Base-by-base conservation (phyloP, 306 rosid genomes). In the Hippophae rhamnoides region DNA sequence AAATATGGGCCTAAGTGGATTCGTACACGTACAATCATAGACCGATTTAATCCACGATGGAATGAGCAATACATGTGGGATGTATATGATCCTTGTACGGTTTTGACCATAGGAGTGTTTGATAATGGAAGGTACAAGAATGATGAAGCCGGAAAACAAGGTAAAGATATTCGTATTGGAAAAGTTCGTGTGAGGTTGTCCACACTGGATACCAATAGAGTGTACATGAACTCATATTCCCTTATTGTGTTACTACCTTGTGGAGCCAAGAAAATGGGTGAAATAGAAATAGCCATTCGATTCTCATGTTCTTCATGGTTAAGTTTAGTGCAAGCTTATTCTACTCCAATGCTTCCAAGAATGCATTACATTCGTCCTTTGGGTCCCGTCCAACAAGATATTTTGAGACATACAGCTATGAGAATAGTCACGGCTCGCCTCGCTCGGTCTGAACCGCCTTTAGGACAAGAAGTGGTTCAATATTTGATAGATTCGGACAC, bases 61-160 rank as follows among this genome's bases (percentile, higher is more conserved):
- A 92, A 92, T 53, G 95, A 87, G 67, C 98, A 92, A 40, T 87
- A 92, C 74, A 78, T 89, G 0, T 92, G 98, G 95, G 89, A 87
- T 8, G 93, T 92, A 0, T 83, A 79, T 41, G 96, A 87, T 14
- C 95, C 89, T 5, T 92, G 95, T 64, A 87, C 95, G 4, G 95
- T 83, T 0, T 81, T 92, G 53, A 81, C 96, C 0, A 71, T 87
- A 0, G 95, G 93, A 1, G 87, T 92, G 0, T 92, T 92, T 5
- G 87, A 92, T 7, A 92, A 85, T 40, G 86, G 84, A 25, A 79
- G 95, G 66, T 74, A 83, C 84, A 82, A 47, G 69, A 56, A 10
- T 3, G 73, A 78, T 6, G 84, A 77, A 62, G 72, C 74, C 1
- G 89, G 85, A 25, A 82, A 82, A 43, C 69, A 65, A 0, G 80